Evolutionary conservation across 176 grass and related monocot species (phyloP).

Genomic region (Cenchrus americanus): DNA sequence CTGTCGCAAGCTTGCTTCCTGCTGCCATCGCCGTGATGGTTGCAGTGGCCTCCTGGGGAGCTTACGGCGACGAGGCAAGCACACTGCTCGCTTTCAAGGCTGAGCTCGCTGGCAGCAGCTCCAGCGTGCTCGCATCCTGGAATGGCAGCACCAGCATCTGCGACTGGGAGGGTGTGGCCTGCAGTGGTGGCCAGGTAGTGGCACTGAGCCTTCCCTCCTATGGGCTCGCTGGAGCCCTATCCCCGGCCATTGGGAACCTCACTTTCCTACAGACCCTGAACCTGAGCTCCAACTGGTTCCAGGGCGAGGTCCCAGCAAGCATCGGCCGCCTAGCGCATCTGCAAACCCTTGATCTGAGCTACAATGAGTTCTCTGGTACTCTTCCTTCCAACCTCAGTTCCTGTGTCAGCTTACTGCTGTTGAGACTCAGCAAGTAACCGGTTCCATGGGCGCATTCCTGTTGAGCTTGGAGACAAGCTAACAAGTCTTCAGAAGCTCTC

Average conservation of each 20-base stretch:
- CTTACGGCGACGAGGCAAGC: not conserved
- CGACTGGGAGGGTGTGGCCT: constrained; percentile 21
- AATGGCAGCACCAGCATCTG: not conserved
- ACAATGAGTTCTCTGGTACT: not conserved
- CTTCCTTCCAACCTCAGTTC: constrained; percentile 27
- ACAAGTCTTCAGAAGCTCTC: not conserved
- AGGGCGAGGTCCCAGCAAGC: not conserved
- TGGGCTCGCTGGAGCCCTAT: not conserved
- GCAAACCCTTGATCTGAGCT: constrained; percentile 2
- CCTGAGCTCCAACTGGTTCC: constrained; percentile 37
- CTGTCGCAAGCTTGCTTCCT: not conserved
- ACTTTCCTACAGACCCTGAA: not conserved
- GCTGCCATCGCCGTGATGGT: not conserved
- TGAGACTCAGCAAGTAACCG: not conserved
- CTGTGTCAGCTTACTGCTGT: not conserved
- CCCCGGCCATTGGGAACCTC: constrained; percentile 26
- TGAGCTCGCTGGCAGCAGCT: not conserved
- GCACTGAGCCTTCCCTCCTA: not conserved
- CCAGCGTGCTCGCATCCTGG: not conserved
- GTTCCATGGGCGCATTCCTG: constrained; percentile 14
- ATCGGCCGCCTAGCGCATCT: not conserved
- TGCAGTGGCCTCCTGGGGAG: not conserved
- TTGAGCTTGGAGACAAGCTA: not conserved
- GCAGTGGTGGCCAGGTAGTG: not conserved
- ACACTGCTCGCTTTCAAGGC: constrained; percentile 9